A percentile compares a stretch with the other conserved stretches of the same genome.
phyloP scores from a whole-genome alignment of 108 stramenopile genomes.

The Chaetoceros tenuissimus region DNA sequence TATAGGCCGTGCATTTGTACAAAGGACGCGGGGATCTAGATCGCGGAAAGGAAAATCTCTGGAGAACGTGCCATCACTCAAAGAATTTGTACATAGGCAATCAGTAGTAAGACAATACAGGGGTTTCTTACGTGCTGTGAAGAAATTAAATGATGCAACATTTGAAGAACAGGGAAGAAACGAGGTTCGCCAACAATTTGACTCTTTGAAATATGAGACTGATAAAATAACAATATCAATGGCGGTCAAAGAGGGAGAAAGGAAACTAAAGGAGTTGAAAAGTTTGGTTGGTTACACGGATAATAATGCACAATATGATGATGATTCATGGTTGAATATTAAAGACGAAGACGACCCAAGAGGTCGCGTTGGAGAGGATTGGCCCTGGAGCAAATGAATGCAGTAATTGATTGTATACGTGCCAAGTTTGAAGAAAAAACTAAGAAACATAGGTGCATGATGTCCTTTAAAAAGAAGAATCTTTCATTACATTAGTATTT shows the following conservation, averaged over 20 bases:
- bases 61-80: slow-evolving; percentile 42
- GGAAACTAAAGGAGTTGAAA: slow-evolving; percentile 38
- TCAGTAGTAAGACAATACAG: slow-evolving; percentile 56
- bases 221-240: slow-evolving; percentile 45
- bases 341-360: slow-evolving; percentile 62
- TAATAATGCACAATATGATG: slow-evolving; percentile 17
- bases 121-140: slow-evolving; percentile 43
- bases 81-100: slow-evolving; percentile 62
- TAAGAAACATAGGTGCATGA: too few species aligned
- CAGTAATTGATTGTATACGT: background rate
- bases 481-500: too few species aligned
- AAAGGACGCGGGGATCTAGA: too few species aligned
- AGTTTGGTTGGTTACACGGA: slow-evolving; percentile 39
- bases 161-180: slow-evolving; percentile 16
- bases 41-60: background rate
- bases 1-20: too few species aligned
- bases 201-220: slow-evolving; percentile 30
- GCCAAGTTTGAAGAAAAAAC: background rate
- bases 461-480: too few species aligned
- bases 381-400: slow-evolving; percentile 58
- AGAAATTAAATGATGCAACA: slow-evolving; percentile 18
- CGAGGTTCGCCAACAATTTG: slow-evolving; percentile 34
- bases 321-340: slow-evolving; percentile 68
- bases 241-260: slow-evolving; percentile 50
- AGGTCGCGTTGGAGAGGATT: slow-evolving; percentile 61